phyloP scores from a whole-genome alignment of 2,329 filamentous ascomycete genomes.

The Orbilia javanica region DNA sequence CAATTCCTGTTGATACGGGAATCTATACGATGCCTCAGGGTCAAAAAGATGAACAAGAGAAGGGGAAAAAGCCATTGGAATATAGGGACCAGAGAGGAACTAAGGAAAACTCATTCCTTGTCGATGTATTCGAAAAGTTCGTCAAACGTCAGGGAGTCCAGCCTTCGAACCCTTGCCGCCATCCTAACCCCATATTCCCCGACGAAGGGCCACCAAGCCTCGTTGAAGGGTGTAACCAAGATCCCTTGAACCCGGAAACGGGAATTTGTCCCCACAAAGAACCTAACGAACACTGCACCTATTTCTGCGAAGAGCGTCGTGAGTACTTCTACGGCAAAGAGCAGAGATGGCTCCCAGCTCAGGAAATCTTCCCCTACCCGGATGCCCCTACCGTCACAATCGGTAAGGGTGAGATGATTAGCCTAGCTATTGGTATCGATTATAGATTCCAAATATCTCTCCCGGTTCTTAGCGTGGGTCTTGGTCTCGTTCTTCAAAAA shows the following conservation, averaged over 20 bases:
- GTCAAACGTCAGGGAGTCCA: constrained; percentile 22
- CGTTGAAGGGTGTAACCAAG: constrained; percentile 36
- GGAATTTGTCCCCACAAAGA: constrained; percentile 31
- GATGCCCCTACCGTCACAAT: constrained; percentile 31
- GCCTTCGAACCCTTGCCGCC: constrained; percentile 36
- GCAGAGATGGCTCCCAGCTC: constrained; percentile 30
- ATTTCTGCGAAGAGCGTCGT: constrained; percentile 35
- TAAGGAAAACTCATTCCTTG: background rate
- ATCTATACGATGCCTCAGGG: background rate
- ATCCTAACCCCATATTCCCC: constrained; percentile 50
- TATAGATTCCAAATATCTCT: constrained; percentile 16
- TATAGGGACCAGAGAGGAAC: background rate
- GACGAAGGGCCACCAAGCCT: constrained; percentile 42
- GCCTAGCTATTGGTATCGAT: background rate
- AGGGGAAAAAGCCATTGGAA: background rate
- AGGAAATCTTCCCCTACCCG: constrained; percentile 53
- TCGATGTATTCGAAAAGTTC: background rate
- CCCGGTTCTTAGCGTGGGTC: background rate
- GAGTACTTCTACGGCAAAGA: constrained; percentile 52
- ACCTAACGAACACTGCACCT: constrained; percentile 20
- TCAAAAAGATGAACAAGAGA: background rate
- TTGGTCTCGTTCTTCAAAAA: constrained; percentile 6
- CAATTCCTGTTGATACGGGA: background rate
- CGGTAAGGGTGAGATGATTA: constrained; percentile 39
- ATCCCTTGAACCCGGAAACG: constrained; percentile 20